Percentiles rank a stretch among this genome's conserved stretches.
phyloP scores from a whole-genome alignment of 257 asterid genomes.

The Verbena officinalis region DNA sequence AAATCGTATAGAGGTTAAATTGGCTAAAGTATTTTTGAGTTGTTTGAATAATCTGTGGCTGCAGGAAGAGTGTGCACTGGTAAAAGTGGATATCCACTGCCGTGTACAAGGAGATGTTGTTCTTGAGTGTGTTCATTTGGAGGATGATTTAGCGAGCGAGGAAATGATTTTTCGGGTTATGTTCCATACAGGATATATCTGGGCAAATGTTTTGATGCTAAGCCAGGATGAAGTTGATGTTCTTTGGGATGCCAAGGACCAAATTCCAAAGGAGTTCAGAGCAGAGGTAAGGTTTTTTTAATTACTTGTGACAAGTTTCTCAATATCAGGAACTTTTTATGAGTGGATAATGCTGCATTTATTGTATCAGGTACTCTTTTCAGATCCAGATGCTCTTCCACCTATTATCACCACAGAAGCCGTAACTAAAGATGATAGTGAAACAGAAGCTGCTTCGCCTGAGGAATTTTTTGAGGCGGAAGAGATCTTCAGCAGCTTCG shows the following conservation, averaged over 20 bases:
- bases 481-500: constrained; percentile 68
- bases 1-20: constrained; percentile 4
- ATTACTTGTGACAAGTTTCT: constrained; percentile 29
- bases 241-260: constrained; percentile 68
- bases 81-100: constrained; percentile 59
- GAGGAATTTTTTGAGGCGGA: constrained; percentile 87
- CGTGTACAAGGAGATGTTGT: constrained; percentile 77
- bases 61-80: constrained; percentile 73
- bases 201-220: constrained; percentile 67
- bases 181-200: constrained; percentile 70
- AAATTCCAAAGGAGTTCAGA: constrained; percentile 61
- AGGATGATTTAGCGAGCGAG: constrained; percentile 63
- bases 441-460: constrained; percentile 58
- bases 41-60: constrained; percentile 32
- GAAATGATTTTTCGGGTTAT: constrained; percentile 65
- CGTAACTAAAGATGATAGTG: constrained; percentile 55
- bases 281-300: constrained; percentile 57
- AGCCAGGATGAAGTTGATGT: constrained; percentile 75
- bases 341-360: constrained; percentile 44
- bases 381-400: constrained; percentile 63
- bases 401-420: constrained; percentile 49
- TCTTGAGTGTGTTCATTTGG: constrained; percentile 75
- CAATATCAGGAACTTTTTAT: constrained; percentile 32
- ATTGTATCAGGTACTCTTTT: constrained; percentile 72
- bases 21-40: constrained; percentile 23